These are phyloP conservation scores for Stereum hirsutum DNA, from an alignment of 1,284 basidiomycete species.

Conservation along the genomic window DNA sequence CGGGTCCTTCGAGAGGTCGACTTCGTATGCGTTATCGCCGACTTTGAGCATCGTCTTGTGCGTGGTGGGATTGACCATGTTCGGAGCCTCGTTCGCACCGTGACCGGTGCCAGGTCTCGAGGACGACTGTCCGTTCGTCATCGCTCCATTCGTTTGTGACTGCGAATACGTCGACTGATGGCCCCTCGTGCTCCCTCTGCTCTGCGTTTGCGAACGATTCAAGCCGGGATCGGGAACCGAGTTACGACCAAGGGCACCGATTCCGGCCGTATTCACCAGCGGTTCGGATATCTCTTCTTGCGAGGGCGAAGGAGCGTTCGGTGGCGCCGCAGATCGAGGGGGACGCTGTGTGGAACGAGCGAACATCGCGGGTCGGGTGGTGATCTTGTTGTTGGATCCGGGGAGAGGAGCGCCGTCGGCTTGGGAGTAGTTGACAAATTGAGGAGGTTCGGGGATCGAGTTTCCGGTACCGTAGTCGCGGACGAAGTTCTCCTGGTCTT, in stretches of 20 bases:
- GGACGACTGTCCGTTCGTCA: constrained; percentile 8
- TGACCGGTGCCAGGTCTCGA: constrained; percentile 2
- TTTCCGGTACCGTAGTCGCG: constrained; percentile 79
- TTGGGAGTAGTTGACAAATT: constrained; percentile 72
- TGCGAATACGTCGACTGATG: constrained; percentile 4
- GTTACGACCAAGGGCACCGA: constrained; percentile 42
- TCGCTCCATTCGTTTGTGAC: constrained; percentile 5
- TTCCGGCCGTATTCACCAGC: constrained; percentile 50
- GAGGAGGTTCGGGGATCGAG: constrained; percentile 75
- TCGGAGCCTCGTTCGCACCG: neutral
- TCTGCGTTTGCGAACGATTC: constrained; percentile 20
- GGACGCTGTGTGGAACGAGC: constrained; percentile 42
- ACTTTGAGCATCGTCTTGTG: constrained; percentile 61
- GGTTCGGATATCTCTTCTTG: constrained; percentile 37
- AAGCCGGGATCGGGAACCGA: constrained; percentile 15
- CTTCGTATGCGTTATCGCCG: constrained; percentile 55
- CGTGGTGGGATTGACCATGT: constrained; percentile 13
- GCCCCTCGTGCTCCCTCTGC: constrained; percentile 22
- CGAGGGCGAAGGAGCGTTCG: constrained; percentile 22
- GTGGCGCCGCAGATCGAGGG: constrained; percentile 20
- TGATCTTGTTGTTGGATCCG: constrained; percentile 42
- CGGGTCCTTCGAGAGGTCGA: constrained; percentile 55
- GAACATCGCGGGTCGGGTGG: constrained; percentile 50
- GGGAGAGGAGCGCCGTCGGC: constrained; percentile 46
- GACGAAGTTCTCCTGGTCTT: constrained; percentile 82